Conservation (phyloP, 2,329 filamentous ascomycete genomes). For the Decorospora gaudefroyi region DNA sequence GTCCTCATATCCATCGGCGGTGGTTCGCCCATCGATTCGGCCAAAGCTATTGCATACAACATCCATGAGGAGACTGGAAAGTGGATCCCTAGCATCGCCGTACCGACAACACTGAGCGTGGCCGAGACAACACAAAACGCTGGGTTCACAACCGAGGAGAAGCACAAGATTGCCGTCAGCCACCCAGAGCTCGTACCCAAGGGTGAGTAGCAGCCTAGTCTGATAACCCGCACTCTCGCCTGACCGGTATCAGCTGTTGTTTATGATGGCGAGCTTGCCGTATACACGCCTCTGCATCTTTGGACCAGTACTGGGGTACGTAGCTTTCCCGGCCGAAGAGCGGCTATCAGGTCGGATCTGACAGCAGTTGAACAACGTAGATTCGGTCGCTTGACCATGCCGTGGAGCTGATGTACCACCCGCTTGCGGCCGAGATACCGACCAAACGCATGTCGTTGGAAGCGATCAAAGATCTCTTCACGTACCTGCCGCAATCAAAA, state of each 20-base stretch:
- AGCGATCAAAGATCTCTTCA: constrained; percentile 58
- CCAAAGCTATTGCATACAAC: constrained; percentile 48
- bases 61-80: constrained; percentile 47
- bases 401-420: constrained; percentile 60
- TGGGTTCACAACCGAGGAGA: constrained; percentile 57
- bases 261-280: constrained; percentile 58
- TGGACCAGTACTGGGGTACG: constrained; percentile 57
- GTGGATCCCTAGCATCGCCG: constrained; percentile 47
- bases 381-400: constrained; percentile 61
- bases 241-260: constrained; percentile 51
- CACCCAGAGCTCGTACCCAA: constrained; percentile 52
- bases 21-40: constrained; percentile 58
- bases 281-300: constrained; percentile 57
- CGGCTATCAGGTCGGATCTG: constrained; percentile 2
- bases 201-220: constrained; percentile 20
- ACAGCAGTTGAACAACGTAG: constrained; percentile 18
- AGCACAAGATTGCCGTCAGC: constrained; percentile 57
- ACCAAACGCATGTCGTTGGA: constrained; percentile 54
- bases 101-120: constrained; percentile 53
- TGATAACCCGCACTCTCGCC: not conserved
- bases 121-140: constrained; percentile 60
- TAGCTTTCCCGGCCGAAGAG: not conserved
- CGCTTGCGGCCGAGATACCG: constrained; percentile 56
- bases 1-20: constrained; percentile 49
- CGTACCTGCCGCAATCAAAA: constrained; percentile 57